phyloP scores from a whole-genome alignment of 2,329 filamentous ascomycete genomes.

The Ambrosiella xylebori region DNA sequence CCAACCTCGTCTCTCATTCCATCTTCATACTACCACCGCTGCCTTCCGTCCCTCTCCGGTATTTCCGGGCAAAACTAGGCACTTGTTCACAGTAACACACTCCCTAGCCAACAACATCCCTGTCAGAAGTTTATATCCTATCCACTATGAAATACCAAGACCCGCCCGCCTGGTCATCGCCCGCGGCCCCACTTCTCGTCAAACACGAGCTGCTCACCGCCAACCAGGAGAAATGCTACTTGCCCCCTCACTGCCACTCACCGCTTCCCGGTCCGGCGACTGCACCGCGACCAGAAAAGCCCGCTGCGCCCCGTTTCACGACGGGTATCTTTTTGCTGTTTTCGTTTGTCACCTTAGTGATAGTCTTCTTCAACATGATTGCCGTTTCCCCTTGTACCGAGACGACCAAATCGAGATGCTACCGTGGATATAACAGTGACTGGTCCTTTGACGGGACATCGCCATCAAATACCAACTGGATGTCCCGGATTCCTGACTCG shows the following conservation, averaged over 20 bases:
- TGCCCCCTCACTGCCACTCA: neutral
- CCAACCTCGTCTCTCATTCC: no score
- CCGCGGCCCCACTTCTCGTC: neutral
- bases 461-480: conserved; percentile 23
- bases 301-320: conserved; percentile 1
- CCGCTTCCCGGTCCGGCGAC: neutral
- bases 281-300: neutral
- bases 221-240: neutral
- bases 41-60: no score
- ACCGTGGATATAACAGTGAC: conserved; percentile 20
- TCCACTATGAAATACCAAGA: neutral
- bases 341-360: conserved; percentile 13
- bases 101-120: neutral
- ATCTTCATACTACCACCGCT: no score
- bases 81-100: no score
- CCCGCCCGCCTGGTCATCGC: neutral
- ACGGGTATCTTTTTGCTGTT: conserved; percentile 3
- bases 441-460: conserved; percentile 26
- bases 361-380: conserved; percentile 17
- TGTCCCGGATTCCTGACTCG: conserved; percentile 26
- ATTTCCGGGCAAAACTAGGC: no score
- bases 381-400: conserved; percentile 16
- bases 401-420: conserved; percentile 16
- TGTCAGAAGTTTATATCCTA: neutral
- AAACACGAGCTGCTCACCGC: neutral